Conservation (phyloP, 352 stramenopile species). For the Pythium aquatile region DNA sequence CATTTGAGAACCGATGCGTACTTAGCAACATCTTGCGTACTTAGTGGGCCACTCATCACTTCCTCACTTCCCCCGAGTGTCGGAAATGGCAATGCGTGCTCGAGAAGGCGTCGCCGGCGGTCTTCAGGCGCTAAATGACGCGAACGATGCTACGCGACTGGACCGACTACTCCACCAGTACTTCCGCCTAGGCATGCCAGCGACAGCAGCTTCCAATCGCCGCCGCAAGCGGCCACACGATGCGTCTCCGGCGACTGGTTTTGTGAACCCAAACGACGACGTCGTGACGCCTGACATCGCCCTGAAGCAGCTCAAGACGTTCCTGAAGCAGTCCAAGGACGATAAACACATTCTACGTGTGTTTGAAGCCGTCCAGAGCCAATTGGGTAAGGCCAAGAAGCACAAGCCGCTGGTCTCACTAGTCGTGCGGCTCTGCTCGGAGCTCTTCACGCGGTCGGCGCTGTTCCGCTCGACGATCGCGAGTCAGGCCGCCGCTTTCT, state of each 20-base stretch:
- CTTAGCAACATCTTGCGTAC: background rate
- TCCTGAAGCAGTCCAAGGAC: constrained; percentile 21
- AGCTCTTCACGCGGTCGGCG: constrained; percentile 60
- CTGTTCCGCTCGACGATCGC: constrained; percentile 49
- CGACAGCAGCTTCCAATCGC: background rate
- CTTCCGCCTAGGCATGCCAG: constrained; percentile 16
- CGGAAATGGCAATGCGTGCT: background rate
- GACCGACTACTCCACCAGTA: constrained; percentile 25
- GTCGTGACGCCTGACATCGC: constrained; percentile 8
- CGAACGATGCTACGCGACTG: constrained; percentile 13
- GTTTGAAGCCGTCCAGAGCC: constrained; percentile 11
- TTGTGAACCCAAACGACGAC: background rate
- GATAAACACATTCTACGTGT: constrained; percentile 21
- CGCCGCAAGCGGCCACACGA: constrained; percentile 14
- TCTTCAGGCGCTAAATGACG: constrained; percentile 18
- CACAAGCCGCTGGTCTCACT: constrained; percentile 21
- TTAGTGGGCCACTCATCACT: background rate
- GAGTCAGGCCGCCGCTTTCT: constrained; percentile 42
- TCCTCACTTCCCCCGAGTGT: too few relatives aligned
- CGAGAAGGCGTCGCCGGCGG: background rate
- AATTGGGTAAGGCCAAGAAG: constrained; percentile 19
- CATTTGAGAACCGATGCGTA: constrained; percentile 11
- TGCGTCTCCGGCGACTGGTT: background rate
- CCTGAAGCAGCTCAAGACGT: constrained; percentile 16
- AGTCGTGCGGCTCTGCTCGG: constrained; percentile 36